Evolutionary conservation across 129 eudicot genomes (phyloP), one percentile per base, ranked within the genome.

Genomic region (Apium graveolens): DNA sequence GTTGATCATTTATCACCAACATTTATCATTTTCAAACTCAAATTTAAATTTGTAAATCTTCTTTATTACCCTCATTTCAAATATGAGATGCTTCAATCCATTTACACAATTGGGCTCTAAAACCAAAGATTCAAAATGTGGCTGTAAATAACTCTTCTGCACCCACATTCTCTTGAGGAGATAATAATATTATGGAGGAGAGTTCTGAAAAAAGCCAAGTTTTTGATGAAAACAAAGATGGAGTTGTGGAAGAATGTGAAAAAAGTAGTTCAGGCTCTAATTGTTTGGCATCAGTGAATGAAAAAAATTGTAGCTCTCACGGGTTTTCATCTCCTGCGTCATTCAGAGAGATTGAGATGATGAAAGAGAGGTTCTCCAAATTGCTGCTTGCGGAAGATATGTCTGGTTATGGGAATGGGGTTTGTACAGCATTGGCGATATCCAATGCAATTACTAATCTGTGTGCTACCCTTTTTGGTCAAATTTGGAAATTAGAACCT

Each of bases 361-460:
- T 93, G 24, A 48, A 17, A 24, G 55, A 48, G 7, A 48, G 24
- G 18, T 48, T 48, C 55, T 48, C 55, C 4, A 93, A 93, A 62
- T 80, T 93, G 86, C 86, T 93, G 86, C 91, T 93, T 80, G 98
- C 96, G 42, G 98, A 93, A 89, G 98, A 93, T 74, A 93, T 93
- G 98, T 93, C 98, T 63, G 98, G 98, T 72, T 86, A 90, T 83
- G 98, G 98, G 63, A 87, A 87, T 77, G 98, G 97, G 75, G 98
- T 91, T 76, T 90, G 90, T 93, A 48, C 55, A 48, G 55, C 55
- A 24, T 48, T 48, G 55, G 55, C 24, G 8, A 48, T 48, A 17
- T 48, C 98, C n/a, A 93, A 93, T 81, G 98, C 98, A 34, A 89
- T 93, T 42, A 93, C 98, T 65, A 93, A 93, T 93, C 97, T 93